phyloP scores from a whole-genome alignment of 139 green algal genomes.

The Klebsormidium nitens region DNA sequence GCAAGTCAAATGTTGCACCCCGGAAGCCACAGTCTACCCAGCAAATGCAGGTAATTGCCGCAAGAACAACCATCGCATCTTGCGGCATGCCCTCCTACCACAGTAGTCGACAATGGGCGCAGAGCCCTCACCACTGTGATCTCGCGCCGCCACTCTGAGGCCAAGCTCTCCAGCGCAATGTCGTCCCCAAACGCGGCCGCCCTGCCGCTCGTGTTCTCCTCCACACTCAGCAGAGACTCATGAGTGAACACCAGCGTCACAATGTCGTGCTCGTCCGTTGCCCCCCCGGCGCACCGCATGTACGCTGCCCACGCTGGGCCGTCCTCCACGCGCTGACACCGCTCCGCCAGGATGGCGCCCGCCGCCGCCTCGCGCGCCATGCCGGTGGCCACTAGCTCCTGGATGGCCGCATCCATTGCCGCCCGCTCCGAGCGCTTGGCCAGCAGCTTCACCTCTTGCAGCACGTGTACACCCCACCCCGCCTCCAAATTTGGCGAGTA shows the following conservation, averaged over 20 bases:
- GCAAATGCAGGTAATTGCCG: no score
- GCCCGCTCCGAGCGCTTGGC: conserved; percentile 6
- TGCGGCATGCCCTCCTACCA: background rate
- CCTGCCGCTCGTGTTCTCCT: conserved; percentile 15
- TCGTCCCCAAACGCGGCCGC: conserved; percentile 36
- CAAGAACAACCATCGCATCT: background rate
- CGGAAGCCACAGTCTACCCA: no score
- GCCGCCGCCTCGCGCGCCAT: conserved; percentile 21
- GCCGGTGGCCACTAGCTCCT: conserved; percentile 11
- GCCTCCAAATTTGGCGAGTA: conserved; percentile 32
- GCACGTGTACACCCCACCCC: conserved; percentile 36
- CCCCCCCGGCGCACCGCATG: conserved; percentile 17
- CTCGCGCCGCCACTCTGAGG: conserved; percentile 19
- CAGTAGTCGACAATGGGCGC: background rate
- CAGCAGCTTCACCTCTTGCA: conserved; percentile 37
- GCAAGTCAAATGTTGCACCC: no score
- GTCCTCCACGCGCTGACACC: conserved; percentile 10
- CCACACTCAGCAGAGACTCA: conserved; percentile 21
- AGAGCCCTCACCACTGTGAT: conserved; percentile 22
- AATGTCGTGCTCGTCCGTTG: conserved; percentile 35
- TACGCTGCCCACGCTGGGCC: conserved; percentile 24
- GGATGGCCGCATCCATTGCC: conserved; percentile 14
- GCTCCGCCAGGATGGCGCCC: conserved; percentile 23
- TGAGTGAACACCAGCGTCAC: conserved; percentile 37
- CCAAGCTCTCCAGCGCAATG: conserved; percentile 36